phyloP scores from a whole-genome alignment of 805 yeast species.

The Candida ponderosae region DNA sequence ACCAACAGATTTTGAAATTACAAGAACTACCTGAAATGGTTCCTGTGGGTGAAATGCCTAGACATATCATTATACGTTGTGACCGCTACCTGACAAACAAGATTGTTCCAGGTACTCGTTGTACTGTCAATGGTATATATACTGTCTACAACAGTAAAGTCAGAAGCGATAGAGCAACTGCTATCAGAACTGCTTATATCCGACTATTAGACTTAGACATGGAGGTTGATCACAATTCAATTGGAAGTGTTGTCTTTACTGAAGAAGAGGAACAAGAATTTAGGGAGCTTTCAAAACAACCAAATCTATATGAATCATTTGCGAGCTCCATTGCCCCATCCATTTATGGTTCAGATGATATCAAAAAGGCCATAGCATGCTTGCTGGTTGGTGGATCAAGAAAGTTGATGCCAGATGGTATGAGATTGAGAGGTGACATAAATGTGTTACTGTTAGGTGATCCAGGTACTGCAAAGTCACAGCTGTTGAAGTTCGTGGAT shows the following conservation, averaged over 20 bases:
- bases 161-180: slow-evolving; percentile 56
- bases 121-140: slow-evolving; percentile 87
- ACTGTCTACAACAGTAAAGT: slow-evolving; percentile 79
- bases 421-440: slow-evolving; percentile 95
- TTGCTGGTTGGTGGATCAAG: slow-evolving; percentile 91
- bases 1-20: slow-evolving; percentile 87
- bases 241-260: slow-evolving; percentile 55
- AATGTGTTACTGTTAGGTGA: slow-evolving; percentile 92
- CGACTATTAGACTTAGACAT: slow-evolving; percentile 81
- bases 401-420: slow-evolving; percentile 88
- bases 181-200: slow-evolving; percentile 88
- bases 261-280: slow-evolving; percentile 96
- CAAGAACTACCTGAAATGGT: slow-evolving; percentile 99
- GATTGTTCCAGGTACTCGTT: slow-evolving; percentile 92
- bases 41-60: slow-evolving; percentile 98
- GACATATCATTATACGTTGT: slow-evolving; percentile 80
- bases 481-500: slow-evolving; percentile 88
- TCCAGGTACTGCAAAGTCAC: slow-evolving; percentile 99
- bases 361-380: slow-evolving; percentile 90
- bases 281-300: slow-evolving; percentile 68
- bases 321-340: slow-evolving; percentile 92
- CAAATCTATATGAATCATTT: slow-evolving; percentile 80
- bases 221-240: slow-evolving; percentile 65
- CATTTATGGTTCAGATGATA: slow-evolving; percentile 88
- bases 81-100: slow-evolving; percentile 86